Evolutionary conservation across 805 yeast species (phyloP).

Genomic region (Yueomyces sinensis): DNA sequence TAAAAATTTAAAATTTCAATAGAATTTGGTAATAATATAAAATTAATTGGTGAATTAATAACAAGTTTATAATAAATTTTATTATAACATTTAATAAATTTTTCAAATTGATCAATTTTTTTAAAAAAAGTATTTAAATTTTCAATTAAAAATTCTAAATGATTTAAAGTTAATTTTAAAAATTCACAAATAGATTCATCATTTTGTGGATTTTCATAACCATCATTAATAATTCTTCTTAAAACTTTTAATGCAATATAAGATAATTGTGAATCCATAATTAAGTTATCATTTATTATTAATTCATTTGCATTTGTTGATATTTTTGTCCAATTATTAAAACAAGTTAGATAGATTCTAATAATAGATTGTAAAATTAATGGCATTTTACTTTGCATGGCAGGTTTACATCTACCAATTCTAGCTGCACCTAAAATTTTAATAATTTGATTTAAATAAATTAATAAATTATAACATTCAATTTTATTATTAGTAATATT

Average conservation of each 20-base stretch:
- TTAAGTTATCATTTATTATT: conserved; percentile 20
- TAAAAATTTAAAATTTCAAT: conserved; percentile 48
- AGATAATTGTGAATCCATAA: conserved; percentile 51
- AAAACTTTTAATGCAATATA: conserved; percentile 65
- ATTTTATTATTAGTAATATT: conserved; percentile 34
- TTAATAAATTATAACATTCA: conserved; percentile 46
- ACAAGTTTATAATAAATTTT: conserved; percentile 56
- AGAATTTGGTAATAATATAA: conserved; percentile 54
- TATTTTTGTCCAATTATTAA: conserved; percentile 47
- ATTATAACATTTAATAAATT: conserved; percentile 60
- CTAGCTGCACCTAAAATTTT: conserved; percentile 63
- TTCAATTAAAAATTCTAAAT: conserved; percentile 42
- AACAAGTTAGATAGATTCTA: conserved; percentile 43
- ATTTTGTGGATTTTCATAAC: conserved; percentile 57
- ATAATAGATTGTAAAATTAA: conserved; percentile 46
- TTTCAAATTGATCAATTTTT: conserved; percentile 36
- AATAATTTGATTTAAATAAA: conserved; percentile 63
- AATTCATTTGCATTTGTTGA: conserved; percentile 16
- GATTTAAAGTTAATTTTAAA: conserved; percentile 39
- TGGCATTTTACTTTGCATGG: conserved; percentile 62
- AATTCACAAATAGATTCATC: conserved; percentile 44
- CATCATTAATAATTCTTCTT: conserved; percentile 63
- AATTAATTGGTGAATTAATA: conserved; percentile 51
- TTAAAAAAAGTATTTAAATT: conserved; percentile 39
- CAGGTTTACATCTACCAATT: conserved; percentile 71